Conservation (phyloP, 768 basidiomycete species). For the Hemileccinum impolitum region DNA sequence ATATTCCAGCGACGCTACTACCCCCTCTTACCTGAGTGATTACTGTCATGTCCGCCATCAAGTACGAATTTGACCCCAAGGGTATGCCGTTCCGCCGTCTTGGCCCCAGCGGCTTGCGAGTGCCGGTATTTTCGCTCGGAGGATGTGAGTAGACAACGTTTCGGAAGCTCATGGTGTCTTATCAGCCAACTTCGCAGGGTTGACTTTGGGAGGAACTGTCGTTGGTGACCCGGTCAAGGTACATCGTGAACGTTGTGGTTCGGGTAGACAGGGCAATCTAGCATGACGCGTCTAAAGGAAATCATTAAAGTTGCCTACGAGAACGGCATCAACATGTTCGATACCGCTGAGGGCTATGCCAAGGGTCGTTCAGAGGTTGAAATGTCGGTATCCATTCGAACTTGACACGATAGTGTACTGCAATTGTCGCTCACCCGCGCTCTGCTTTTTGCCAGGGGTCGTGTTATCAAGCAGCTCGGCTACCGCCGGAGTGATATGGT, state of each 20-base stretch:
- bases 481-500: slow-evolving; percentile 48
- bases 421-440: background rate
- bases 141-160: slow-evolving; percentile 34
- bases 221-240: slow-evolving; percentile 52
- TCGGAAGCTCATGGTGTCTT: background rate
- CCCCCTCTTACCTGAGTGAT: too few species aligned
- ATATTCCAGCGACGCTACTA: too few species aligned
- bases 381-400: slow-evolving; percentile 33
- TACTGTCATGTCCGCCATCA: slow-evolving; percentile 21
- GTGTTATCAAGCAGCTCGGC: slow-evolving; percentile 53
- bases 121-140: slow-evolving; percentile 51
- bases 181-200: slow-evolving; percentile 26
- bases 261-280: background rate
- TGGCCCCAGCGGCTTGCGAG: slow-evolving; percentile 45
- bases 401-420: background rate
- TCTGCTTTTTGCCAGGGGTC: slow-evolving; percentile 34
- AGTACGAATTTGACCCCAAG: slow-evolving; percentile 37
- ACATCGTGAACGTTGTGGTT: too few species aligned
- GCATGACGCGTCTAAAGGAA: slow-evolving; percentile 31
- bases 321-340: slow-evolving; percentile 49
- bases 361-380: slow-evolving; percentile 51
- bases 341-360: slow-evolving; percentile 45
- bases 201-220: slow-evolving; percentile 47
- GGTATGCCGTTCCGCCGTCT: slow-evolving; percentile 41
- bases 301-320: slow-evolving; percentile 55